Base-by-base conservation (phyloP, 768 basidiomycete genomes). In the Suillus luteus region DNA sequence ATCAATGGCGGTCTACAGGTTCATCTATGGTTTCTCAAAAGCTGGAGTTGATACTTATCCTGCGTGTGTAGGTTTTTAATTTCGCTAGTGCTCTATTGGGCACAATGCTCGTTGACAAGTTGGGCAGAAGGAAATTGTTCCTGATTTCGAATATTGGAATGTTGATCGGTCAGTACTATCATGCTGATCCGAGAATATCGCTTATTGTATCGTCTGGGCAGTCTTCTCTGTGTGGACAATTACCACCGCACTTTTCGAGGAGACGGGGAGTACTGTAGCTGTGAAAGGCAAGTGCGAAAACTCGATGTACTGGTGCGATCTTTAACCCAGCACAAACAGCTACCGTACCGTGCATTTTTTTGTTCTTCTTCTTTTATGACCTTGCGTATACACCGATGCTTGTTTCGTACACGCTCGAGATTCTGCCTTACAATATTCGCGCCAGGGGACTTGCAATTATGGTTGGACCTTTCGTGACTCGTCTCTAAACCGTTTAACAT, bases 361-460 rank as follows among this genome's bases (percentile, higher is more conserved):
- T 81, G 59, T 83, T 79, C 68, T 74, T 77, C 33, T 79, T 78
- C 69, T 68, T 73, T 27, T 86, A 86, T 65, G 88, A 91, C 69
- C 80, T 93, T 62, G 90, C 90, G 33, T 93, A 92, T 72, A 88
- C 88, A 1, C 91, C 93, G 5, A 83, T 94, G 76, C 78, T 90
- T 31, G 74, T 85, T 37, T 70, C 82, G 0, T 88, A 86, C 67
- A 82, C 84, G 7, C 78, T 94, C 63, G 94, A 95, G 73, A 93
- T 95, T 66, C 75, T 95, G 4, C 93, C 92, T 0, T 92, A 86
- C 75, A 82, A 80, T 64, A 87, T 94, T 64, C 87, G 93, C 59
- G 92, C 92, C 11, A 91, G 87, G 69, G 92, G 92, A 0, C 88
- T 91, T 65, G 87, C 90, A 8, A 71, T 91, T 41, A 91, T 92